A percentile compares a stretch with the other conserved stretches of the same genome.
These are phyloP conservation scores for Podila epicladia DNA, from an alignment of 192 early-diverging fungal genomes.

Conservation along the genomic window DNA sequence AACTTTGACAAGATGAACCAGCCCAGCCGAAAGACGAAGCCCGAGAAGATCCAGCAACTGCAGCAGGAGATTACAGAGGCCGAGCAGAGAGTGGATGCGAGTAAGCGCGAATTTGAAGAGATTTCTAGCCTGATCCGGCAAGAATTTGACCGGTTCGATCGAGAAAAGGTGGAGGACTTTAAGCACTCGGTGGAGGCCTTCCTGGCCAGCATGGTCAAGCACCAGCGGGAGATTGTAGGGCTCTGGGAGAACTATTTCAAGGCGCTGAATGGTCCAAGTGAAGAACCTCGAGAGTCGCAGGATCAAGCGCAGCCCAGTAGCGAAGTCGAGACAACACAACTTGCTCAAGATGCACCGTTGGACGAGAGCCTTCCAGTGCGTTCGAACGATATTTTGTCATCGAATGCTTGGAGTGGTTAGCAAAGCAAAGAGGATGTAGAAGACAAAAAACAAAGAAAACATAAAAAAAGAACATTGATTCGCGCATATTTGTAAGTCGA, in stretches of 20 bases:
- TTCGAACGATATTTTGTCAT: slow-evolving; percentile 31
- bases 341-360: background rate
- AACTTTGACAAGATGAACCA: slow-evolving; percentile 69
- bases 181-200: slow-evolving; percentile 76
- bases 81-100: slow-evolving; percentile 56
- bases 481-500: background rate
- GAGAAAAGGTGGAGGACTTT: slow-evolving; percentile 83
- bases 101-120: slow-evolving; percentile 76
- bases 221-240: slow-evolving; percentile 76
- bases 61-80: slow-evolving; percentile 47
- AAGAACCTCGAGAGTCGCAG: slow-evolving; percentile 3
- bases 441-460: background rate
- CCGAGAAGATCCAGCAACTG: slow-evolving; percentile 20
- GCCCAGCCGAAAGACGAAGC: slow-evolving; percentile 35
- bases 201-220: slow-evolving; percentile 79
- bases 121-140: slow-evolving; percentile 74
- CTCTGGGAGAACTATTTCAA: slow-evolving; percentile 50
- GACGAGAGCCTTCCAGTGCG: background rate
- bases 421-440: background rate
- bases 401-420: slow-evolving; percentile 27
- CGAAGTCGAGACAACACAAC: slow-evolving; percentile 10
- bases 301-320: slow-evolving; percentile 5
- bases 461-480: background rate
- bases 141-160: slow-evolving; percentile 85
- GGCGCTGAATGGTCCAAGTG: slow-evolving; percentile 28